Conservation (phyloP, 768 basidiomycete species). For the Kwoniella sp. region DNA sequence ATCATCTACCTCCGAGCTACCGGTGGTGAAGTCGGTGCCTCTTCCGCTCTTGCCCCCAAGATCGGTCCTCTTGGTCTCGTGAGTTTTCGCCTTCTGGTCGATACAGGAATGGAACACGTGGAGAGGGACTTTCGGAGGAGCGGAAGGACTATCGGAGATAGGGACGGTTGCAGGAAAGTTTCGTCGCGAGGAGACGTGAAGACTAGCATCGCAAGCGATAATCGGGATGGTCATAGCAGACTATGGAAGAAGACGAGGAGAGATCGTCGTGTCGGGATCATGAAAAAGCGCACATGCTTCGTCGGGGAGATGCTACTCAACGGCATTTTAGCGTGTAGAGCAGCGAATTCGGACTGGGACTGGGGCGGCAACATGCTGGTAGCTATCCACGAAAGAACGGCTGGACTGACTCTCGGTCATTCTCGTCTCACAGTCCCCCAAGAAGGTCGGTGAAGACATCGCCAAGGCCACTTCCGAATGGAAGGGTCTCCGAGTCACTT, state of each 20-base stretch:
- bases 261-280: too few relatives aligned
- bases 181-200: too few relatives aligned
- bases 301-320: slow-evolving; percentile 1
- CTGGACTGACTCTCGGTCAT: background rate
- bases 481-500: slow-evolving; percentile 99
- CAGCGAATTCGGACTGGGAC: background rate
- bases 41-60: slow-evolving; percentile 97
- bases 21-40: slow-evolving; percentile 99
- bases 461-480: slow-evolving; percentile 97
- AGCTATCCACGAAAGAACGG: background rate
- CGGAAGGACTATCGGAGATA: slow-evolving; percentile 1
- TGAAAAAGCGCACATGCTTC: too few relatives aligned
- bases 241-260: too few relatives aligned
- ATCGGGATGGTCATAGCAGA: too few relatives aligned
- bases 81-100: slow-evolving; percentile 54
- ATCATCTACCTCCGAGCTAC: slow-evolving; percentile 98
- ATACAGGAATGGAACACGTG: background rate
- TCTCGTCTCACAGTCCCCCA: slow-evolving; percentile 74
- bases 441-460: slow-evolving; percentile 99
- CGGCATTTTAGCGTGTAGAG: too few relatives aligned
- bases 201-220: too few relatives aligned
- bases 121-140: background rate
- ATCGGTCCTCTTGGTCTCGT: slow-evolving; percentile 99
- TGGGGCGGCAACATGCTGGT: background rate
- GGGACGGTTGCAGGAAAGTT: background rate